Evolutionary conservation across 2,329 filamentous ascomycete species (phyloP).

Genomic region (Mollisiaceae sp.): DNA sequence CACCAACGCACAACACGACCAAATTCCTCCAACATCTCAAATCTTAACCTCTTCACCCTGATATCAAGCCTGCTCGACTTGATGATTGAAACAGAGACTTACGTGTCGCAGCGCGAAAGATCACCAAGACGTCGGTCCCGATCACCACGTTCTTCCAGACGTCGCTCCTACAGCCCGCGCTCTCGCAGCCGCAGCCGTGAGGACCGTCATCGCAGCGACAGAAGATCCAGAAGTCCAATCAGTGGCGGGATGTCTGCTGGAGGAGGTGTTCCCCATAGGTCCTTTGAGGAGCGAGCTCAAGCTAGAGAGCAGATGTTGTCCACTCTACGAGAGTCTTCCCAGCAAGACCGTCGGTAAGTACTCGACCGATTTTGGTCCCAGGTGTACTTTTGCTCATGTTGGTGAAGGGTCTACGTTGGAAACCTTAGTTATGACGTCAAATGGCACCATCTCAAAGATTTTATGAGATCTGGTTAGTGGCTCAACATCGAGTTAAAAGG

Average conservation of each 20-base stretch:
- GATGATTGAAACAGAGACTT: constrained; percentile 42
- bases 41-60: background rate
- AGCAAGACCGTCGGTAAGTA: constrained; percentile 83
- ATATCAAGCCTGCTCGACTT: constrained; percentile 27
- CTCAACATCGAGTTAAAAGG: constrained; percentile 31
- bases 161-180: constrained; percentile 80
- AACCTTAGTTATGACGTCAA: constrained; percentile 99
- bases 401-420: constrained; percentile 84
- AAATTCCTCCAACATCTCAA: background rate
- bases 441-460: constrained; percentile 99
- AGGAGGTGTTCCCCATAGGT: constrained; percentile 71
- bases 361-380: no score
- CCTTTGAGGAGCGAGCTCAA: constrained; percentile 80
- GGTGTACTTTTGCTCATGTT: constrained; percentile 10
- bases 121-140: constrained; percentile 79
- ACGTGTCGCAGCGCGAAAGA: constrained; percentile 74
- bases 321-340: constrained; percentile 89
- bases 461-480: constrained; percentile 96
- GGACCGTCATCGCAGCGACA: constrained; percentile 75
- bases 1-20: background rate
- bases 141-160: constrained; percentile 75
- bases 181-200: constrained; percentile 79
- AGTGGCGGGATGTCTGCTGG: constrained; percentile 32
- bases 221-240: constrained; percentile 85
- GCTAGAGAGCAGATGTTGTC: constrained; percentile 97